A percentile compares a stretch with the other conserved stretches of the same genome.
These are phyloP conservation scores for Limonium bicolor DNA, from an alignment of 148 eudicot genomes.

Conservation along the genomic window DNA sequence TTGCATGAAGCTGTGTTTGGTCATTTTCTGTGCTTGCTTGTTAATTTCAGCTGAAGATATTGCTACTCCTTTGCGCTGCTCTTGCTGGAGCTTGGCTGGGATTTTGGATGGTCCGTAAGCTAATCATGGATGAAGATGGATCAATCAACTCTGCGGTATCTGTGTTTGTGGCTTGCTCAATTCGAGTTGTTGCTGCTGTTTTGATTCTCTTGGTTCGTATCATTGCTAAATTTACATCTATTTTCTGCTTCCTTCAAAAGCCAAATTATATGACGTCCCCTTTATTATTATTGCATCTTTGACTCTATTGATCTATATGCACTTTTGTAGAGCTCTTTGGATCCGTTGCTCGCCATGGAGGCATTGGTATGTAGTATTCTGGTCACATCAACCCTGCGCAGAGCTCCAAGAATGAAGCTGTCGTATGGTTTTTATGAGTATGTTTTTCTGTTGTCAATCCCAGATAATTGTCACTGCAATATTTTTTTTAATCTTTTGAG, in stretches of 20 bases:
- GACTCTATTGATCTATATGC: too few relatives aligned
- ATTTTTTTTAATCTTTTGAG: too few relatives aligned
- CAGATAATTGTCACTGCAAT: too few relatives aligned
- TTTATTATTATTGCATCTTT: background rate
- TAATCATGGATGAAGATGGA: conserved; percentile 73
- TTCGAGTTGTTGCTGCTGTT: conserved; percentile 50
- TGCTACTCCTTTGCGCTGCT: conserved; percentile 44
- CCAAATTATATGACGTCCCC: background rate
- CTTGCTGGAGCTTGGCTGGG: conserved; percentile 96
- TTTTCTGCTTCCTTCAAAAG: too few relatives aligned
- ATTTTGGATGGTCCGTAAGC: conserved; percentile 83
- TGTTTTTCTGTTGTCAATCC: conserved; percentile 1
- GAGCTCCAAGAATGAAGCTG: conserved; percentile 20
- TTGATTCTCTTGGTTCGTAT: conserved; percentile 68
- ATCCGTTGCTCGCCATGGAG: conserved; percentile 54
- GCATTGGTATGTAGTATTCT: conserved; percentile 46
- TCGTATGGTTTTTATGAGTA: conserved; percentile 41
- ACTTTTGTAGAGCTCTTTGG: conserved; percentile 52
- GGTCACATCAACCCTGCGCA: conserved; percentile 29
- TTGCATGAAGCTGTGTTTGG: background rate
- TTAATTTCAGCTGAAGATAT: conserved; percentile 55
- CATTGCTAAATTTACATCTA: background rate
- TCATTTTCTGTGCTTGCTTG: background rate
- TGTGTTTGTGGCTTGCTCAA: conserved; percentile 75
- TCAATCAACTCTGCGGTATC: conserved; percentile 46